Base-by-base conservation (phyloP, 108 stramenopile genomes). In the Cyclotella distinguenda region DNA sequence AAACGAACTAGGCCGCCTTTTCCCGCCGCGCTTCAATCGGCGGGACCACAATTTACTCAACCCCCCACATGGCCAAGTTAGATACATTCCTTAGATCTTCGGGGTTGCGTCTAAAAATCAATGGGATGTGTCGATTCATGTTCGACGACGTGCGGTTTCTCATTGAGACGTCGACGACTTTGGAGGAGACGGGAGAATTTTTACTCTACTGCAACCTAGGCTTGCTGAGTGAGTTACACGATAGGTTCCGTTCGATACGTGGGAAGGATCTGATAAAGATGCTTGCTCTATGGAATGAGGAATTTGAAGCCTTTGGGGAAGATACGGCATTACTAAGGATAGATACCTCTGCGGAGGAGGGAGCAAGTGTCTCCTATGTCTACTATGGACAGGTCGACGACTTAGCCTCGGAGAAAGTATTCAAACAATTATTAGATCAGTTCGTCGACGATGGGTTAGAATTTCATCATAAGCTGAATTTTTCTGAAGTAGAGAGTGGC, bases 381-480 rank as follows among this genome's bases (percentile, higher is more conserved):
- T 66, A 66, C 26, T 74, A 67, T 44, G 73, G 73, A 3, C 65
- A 67, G 21, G 23, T 62, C 11, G 50, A 66, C 9, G 39, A 67
- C 4, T 48, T 74, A 19, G 18, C 16, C 23, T 32, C 19, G 26
- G 43, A 59, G 6, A 44, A 38, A 53, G 56, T 62, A 26, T 74
- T 74, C 31, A 65, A 74, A 48, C 52, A 53, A 13, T 60, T 57
- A 32, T 23, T 74, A 36, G 73, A 74, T 66, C 40, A 66, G 33
- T 74, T 74, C 25, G 73, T 74, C 21, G 73, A 74, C 27, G 66
- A 74, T 55, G 59, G 60, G 34, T 48, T 74, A 36, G 44, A 74
- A 0, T 66, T 61, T 48, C 31, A n/a, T 27, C 49, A 55, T 32
- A 66, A 50, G 50, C 32, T 74, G 31, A 60, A 52, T 43, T 8